Base-by-base conservation (phyloP, 1,139 yeast genomes). In the Taphrina betulina region DNA sequence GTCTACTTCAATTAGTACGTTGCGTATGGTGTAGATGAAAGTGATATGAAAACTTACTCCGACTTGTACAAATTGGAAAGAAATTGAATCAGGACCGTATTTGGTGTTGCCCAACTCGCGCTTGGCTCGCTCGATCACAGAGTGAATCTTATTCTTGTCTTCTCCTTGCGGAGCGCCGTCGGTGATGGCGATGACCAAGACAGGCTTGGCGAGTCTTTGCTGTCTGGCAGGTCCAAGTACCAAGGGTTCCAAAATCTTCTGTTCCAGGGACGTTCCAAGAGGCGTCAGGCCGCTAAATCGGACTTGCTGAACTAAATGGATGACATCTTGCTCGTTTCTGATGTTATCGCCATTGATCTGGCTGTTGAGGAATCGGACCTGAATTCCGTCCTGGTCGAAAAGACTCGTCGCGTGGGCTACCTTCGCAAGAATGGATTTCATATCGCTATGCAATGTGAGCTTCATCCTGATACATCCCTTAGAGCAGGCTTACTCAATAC, bases 161-260 rank as follows among this genome's bases (percentile, higher is more conserved):
- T 69, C 71, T 7, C 71, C 71, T 4, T 70, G 70, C 14, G 71
- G 71, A 45, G 63, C 65, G 14, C 71, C 71, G 48, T 68, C 71
- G 22, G 71, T 68, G 57, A 68, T 62, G 29, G 69, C 57, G 51
- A 68, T 66, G 33, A 68, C 61, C 58, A 68, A 57, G 2, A 68
- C 69, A 1, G 71, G 71, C 61, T 68, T 68, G 44, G 60, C 61
- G 29, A 68, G 57, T 12, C 57, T 58, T 26, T 65, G 63, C 19
- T 60, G 53, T 19, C 63, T 62, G 12, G 68, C 68, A 2, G 68
- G 68, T 4, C 63, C 63, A 14, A 65, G 33, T n/a, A 68, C 68
- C 36, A 68, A 58, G 1, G 71, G 71, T 20, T 66, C 66, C 34
- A 68, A 61, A 40, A 68, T 67, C 61, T 68, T 68, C 42, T 56